phyloP scores from a whole-genome alignment of 129 eudicot species.

The Arctium minus region DNA sequence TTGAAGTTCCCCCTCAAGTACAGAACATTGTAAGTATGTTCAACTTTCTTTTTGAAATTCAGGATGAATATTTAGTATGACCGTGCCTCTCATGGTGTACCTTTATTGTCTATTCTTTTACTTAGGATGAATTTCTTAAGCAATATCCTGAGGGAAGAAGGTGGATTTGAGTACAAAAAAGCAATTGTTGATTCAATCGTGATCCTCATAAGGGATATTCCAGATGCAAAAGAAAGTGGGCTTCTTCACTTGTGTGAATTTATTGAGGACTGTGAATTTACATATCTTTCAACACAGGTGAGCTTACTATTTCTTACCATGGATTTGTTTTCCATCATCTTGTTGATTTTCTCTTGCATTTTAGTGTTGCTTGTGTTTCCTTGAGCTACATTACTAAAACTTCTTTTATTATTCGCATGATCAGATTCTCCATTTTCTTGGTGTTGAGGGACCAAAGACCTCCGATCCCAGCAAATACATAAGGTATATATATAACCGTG shows the following conservation, averaged over 20 bases:
- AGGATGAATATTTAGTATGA: slow-evolving; percentile 5
- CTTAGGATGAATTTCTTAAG: slow-evolving; percentile 87
- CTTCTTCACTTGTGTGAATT: slow-evolving; percentile 94
- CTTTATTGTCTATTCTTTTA: slow-evolving; percentile 2
- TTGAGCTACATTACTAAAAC: slow-evolving; percentile 5
- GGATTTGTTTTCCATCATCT: neutral
- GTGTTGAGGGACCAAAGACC: slow-evolving; percentile 97
- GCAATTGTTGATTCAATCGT: slow-evolving; percentile 93
- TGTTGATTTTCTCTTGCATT: neutral
- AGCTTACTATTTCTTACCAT: neutral
- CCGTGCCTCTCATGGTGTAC: neutral
- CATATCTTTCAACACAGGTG: slow-evolving; percentile 94
- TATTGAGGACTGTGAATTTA: slow-evolving; percentile 94
- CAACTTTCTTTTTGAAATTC: neutral
- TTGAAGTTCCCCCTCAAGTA: slow-evolving; percentile 91
- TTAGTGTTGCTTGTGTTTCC: neutral
- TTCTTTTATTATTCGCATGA: neutral
- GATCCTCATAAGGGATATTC: slow-evolving; percentile 87
- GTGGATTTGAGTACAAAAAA: slow-evolving; percentile 93
- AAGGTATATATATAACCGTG: slow-evolving; percentile 86
- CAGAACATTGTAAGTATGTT: slow-evolving; percentile 76
- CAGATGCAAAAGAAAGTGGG: slow-evolving; percentile 96
- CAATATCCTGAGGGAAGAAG: slow-evolving; percentile 93
- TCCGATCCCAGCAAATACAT: slow-evolving; percentile 94
- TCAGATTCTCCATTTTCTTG: slow-evolving; percentile 91